Evolutionary conservation across 139 green algal genomes (phyloP), one percentile per base, ranked within the genome.

Genomic region (Pleodorina starrii): DNA sequence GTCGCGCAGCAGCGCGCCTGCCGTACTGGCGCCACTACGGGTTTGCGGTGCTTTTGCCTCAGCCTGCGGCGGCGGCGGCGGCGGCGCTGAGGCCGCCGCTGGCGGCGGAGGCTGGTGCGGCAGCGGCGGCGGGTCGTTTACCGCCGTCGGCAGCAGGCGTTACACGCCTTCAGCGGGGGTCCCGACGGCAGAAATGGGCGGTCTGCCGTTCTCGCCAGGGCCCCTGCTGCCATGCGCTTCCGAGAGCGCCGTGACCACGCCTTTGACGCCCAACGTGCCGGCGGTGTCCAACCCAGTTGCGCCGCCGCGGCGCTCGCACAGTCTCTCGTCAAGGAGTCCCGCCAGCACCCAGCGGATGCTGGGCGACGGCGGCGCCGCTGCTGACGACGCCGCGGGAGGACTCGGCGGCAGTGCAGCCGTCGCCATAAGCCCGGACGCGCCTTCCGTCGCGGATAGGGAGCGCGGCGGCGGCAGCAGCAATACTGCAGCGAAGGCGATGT

Each of bases 1-100:
- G 40, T 17, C 40, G 40, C 72, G 23, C 57, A 80, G 43, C 44
- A 44, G 44, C 43, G 74, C 27, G 21, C 46, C 74, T 2, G 48
- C 76, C 7, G 32, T 84, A 14, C 48, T 84, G 48, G 76, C 48
- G 44, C 76, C 76, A 29, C 48, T 84, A 36, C 76, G 76, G 17
- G 76, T 57, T 36, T 40, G 76, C 76, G 76, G 48, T 43, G 29
- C 43, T 3, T 40, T 42, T 43, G 27, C 35, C n/a, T 11, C 9
- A 3, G 1, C 27, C 72, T 1, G 72, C 72, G 40, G 72, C 25
- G 72, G 40, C 27, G 74, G 44, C 11, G 44, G 43, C 46, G 44
- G 44, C 46, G 44, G 29, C 46, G 72, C 19, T 38, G 72, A 36
- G 40, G 25, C 7, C n/a, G 44, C 36, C 44, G 48, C n/a, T 32